A percentile compares a stretch with the other conserved stretches of the same genome.
Evolutionary conservation across 2,329 filamentous ascomycete species (phyloP).

Genomic region (Xylariaceae sp.): DNA sequence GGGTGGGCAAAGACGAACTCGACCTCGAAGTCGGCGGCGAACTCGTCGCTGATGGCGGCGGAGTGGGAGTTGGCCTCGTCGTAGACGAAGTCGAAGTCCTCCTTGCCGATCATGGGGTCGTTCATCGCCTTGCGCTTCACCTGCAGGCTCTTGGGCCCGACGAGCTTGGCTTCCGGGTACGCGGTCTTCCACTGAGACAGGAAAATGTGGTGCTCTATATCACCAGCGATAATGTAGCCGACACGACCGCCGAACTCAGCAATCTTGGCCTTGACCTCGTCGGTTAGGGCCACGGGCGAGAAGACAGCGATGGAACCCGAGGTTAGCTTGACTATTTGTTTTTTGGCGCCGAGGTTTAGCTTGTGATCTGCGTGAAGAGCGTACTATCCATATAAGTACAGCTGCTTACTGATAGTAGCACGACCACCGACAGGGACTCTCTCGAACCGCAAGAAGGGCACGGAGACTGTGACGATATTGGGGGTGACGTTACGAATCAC

Average conservation of each 20-base stretch:
- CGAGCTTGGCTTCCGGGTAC: conserved; percentile 71
- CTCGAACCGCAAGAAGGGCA: conserved; percentile 80
- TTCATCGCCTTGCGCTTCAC: conserved; percentile 68
- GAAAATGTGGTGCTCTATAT: conserved; percentile 94
- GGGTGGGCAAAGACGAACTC: conserved; percentile 76
- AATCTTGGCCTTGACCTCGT: conserved; percentile 61
- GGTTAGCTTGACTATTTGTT: conserved; percentile 41
- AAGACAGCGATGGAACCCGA: conserved; percentile 80
- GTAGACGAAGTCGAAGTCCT: conserved; percentile 63
- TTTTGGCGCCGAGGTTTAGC: conserved; percentile 2
- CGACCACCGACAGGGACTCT: conserved; percentile 77
- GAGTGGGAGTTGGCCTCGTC: conserved; percentile 46
- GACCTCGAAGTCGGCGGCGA: conserved; percentile 78
- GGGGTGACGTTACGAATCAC: conserved; percentile 82
- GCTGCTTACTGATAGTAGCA: conserved; percentile 69
- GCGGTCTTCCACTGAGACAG: conserved; percentile 75
- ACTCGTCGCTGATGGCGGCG: conserved; percentile 62
- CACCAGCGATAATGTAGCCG: conserved; percentile 78
- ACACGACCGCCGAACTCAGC: conserved; percentile 62
- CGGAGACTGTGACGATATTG: conserved; percentile 69
- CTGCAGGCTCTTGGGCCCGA: conserved; percentile 75
- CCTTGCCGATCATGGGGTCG: conserved; percentile 49
- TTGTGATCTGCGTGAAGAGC: background rate
- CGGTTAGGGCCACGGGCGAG: conserved; percentile 82
- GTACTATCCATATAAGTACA: background rate